Evolutionary conservation across 257 asterid species (phyloP).

Genomic region (Cordia subcordata): DNA sequence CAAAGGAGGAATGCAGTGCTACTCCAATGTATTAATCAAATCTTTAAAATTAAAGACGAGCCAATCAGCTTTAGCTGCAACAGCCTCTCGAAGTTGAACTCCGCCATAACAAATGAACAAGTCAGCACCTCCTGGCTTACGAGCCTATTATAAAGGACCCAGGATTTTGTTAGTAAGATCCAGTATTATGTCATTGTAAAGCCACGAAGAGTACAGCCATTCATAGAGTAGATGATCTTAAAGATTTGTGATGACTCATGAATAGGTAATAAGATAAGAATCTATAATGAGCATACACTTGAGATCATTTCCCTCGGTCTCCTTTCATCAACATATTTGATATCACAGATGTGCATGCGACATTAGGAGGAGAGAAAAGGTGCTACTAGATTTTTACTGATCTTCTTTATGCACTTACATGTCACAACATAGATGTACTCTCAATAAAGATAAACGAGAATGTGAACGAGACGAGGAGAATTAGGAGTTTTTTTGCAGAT

Average conservation of each 20-base stretch:
- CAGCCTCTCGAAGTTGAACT: conserved; percentile 67
- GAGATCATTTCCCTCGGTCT: no score
- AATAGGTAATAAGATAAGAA: no score
- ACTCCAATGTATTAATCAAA: conserved; percentile 60
- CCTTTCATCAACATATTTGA: no score
- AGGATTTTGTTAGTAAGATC: not conserved
- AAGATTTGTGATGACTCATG: no score
- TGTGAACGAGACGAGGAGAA: not conserved
- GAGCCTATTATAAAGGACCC: conserved; percentile 43
- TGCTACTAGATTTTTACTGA: not conserved
- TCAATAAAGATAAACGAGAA: no score
- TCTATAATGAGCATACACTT: no score
- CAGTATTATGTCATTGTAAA: not conserved
- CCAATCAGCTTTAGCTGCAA: conserved; percentile 95
- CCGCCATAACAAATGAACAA: conserved; percentile 83
- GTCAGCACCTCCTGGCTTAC: conserved; percentile 89
- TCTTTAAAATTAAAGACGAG: conserved; percentile 67
- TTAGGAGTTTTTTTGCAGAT: not conserved
- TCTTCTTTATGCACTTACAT: not conserved
- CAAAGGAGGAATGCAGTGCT: conserved; percentile 10
- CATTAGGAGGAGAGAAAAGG: no score
- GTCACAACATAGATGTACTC: not conserved
- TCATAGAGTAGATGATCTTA: no score
- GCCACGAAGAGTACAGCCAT: no score
- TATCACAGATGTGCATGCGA: no score